Percentiles rank a stretch among this genome's conserved stretches.
phyloP scores from a whole-genome alignment of 257 asterid genomes.

The Ballota nigra region DNA sequence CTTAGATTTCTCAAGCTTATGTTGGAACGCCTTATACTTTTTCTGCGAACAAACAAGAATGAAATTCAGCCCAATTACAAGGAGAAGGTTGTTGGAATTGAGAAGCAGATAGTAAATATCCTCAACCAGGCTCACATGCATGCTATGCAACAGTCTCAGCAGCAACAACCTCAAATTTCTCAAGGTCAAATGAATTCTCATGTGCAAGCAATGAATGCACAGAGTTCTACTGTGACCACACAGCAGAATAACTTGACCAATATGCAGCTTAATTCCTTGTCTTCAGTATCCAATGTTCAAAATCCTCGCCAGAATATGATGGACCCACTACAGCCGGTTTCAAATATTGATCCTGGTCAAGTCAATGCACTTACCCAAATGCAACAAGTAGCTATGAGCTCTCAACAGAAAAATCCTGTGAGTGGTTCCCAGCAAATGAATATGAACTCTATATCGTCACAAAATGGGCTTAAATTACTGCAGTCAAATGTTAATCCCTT shows the following conservation, averaged over 20 bases:
- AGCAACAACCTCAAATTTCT: conserved; percentile 64
- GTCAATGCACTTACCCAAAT: conserved; percentile 62
- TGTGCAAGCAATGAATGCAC: conserved; percentile 63
- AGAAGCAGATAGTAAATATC: conserved; percentile 71
- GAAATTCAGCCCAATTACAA: conserved; percentile 59
- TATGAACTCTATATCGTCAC: conserved; percentile 60
- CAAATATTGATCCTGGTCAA: conserved; percentile 68
- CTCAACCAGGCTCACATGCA: conserved; percentile 69
- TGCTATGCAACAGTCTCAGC: conserved; percentile 68
- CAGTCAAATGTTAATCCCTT: conserved; percentile 62
- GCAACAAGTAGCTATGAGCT: conserved; percentile 70
- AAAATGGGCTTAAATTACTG: conserved; percentile 50
- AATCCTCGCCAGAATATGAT: conserved; percentile 73
- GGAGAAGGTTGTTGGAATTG: conserved; percentile 62
- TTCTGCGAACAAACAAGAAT: conserved; percentile 60
- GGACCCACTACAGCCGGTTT: conserved; percentile 57
- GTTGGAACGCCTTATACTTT: conserved; percentile 67
- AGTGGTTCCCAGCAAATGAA: conserved; percentile 70
- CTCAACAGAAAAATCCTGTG: conserved; percentile 82
- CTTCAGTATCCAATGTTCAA: conserved; percentile 51
- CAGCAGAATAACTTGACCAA: conserved; percentile 60
- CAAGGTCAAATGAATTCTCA: conserved; percentile 75
- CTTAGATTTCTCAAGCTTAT: conserved; percentile 64
- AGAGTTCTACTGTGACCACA: conserved; percentile 46
- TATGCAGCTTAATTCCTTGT: conserved; percentile 63